Percentiles rank a stretch among this genome's conserved stretches.
Evolutionary conservation across 177 flowering plant species (phyloP).

Genomic region (Tripterygium wilfordii): DNA sequence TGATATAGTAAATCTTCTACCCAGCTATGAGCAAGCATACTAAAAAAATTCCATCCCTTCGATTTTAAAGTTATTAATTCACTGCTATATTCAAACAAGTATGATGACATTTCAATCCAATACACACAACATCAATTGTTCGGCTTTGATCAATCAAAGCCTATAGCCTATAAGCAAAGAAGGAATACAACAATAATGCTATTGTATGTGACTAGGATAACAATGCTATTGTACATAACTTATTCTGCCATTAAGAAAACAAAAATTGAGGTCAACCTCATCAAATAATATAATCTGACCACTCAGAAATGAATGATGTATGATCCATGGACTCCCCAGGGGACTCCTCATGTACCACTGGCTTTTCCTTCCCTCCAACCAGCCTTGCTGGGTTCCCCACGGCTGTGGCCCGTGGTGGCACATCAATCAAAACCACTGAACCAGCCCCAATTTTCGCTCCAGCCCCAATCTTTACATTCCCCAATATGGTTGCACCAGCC

Average conservation of each 20-base stretch:
- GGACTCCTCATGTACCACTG: slow-evolving; percentile 44
- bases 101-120: too few relatives aligned
- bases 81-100: too few relatives aligned
- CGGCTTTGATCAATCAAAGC: too few relatives aligned
- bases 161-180: too few relatives aligned
- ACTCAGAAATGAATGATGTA: slow-evolving; percentile 54
- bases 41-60: too few relatives aligned
- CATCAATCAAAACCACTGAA: slow-evolving; percentile 70
- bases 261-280: background rate
- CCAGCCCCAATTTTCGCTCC: slow-evolving; percentile 85
- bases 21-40: too few relatives aligned
- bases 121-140: too few relatives aligned
- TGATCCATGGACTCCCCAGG: slow-evolving; percentile 88
- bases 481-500: slow-evolving; percentile 69
- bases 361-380: slow-evolving; percentile 62
- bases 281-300: slow-evolving; percentile 56
- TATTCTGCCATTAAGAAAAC: background rate
- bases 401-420: slow-evolving; percentile 69
- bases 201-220: too few relatives aligned
- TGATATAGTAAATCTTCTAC: too few relatives aligned
- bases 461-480: slow-evolving; percentile 61
- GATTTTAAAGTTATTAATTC: too few relatives aligned
- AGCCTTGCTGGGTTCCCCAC: slow-evolving; percentile 81
- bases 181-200: too few relatives aligned
- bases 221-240: too few relatives aligned